These are phyloP conservation scores for Candida xyloterini DNA, from an alignment of 805 yeast species.

Conservation along the genomic window DNA sequence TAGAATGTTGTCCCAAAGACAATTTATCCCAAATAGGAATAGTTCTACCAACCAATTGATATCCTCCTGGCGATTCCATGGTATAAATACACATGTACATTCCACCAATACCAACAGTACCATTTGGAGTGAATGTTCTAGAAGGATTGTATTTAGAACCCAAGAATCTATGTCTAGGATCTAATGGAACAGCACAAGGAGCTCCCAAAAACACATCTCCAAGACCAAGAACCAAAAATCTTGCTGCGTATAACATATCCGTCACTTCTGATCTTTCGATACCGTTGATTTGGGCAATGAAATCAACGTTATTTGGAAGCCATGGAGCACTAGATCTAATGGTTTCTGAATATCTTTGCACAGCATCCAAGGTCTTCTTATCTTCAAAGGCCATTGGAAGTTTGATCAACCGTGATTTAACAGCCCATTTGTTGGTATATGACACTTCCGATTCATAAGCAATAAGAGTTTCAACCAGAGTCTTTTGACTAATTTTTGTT, in stretches of 20 bases:
- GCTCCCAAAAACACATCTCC: conserved; percentile 98
- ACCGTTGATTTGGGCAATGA: conserved; percentile 85
- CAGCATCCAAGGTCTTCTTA: conserved; percentile 82
- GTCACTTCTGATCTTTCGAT: conserved; percentile 71
- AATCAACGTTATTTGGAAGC: conserved; percentile 97
- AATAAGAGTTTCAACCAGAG: conserved; percentile 59
- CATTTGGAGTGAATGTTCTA: conserved; percentile 93
- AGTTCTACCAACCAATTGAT: conserved; percentile 94
- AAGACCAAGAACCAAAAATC: conserved; percentile 88
- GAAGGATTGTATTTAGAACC: conserved; percentile 97
- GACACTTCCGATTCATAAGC: conserved; percentile 75
- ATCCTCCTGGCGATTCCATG: conserved; percentile 98
- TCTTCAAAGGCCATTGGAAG: conserved; percentile 98
- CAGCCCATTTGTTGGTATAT: conserved; percentile 77
- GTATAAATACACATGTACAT: conserved; percentile 98
- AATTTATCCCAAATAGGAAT: conserved; percentile 98
- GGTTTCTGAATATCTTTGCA: conserved; percentile 87
- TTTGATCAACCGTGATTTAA: conserved; percentile 75
- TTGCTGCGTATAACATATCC: conserved; percentile 83
- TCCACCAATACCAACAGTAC: conserved; percentile 97
- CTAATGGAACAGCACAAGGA: conserved; percentile 97
- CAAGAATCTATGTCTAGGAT: conserved; percentile 88
- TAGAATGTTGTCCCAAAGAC: conserved; percentile 63
- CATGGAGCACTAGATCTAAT: conserved; percentile 93
- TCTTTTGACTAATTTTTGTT: conserved; percentile 53